Evolutionary conservation across 805 yeast genomes (phyloP), one percentile per base, ranked within the genome.

Genomic region (Spathaspora gorwiae): DNA sequence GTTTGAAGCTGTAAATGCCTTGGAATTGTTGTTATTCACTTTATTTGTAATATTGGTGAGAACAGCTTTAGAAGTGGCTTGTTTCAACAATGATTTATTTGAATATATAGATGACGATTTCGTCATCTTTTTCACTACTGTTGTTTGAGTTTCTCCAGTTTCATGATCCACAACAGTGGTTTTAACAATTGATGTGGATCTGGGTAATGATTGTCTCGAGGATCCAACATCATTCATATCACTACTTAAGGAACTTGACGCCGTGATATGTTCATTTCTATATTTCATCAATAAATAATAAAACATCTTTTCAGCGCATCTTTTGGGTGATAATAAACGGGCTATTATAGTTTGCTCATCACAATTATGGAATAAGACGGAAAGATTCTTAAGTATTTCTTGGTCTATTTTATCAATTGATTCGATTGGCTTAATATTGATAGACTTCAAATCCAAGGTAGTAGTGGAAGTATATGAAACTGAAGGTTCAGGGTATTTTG

Each of bases 331-430:
- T 37, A 77, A 57, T 39, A 89, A 69, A 51, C 78, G 76, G 8
- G 70, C 61, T 26, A 79, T 61, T 26, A 89, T 78, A 8, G 71
- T 68, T 4, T 72, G 63, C 43, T 76, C 75, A 38, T 76, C 73
- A 50, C 84, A 86, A 45, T 90, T 92, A 60, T 86, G 96, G 79
- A 94, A 88, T 49, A 88, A 68, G 7, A 87, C 87, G 37, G 84
- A 83, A 50, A 88, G 68, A 57, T 85, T 87, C 55, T 85, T 81
- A 57, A 88, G 70, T 45, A 89, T 84, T 57, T 85, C 90, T 45
- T 70, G 68, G 60, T 89, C 95, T 48, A 87, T 78, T 42, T 80
- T 81, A n/a, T 66, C 68, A 35, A 61, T 49, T 14, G 64, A 57
- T 29, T 62, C 62, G 35, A 69, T 61, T n/a, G 73, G 70, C 40